These are phyloP conservation scores for Coemansia sp. DNA, from an alignment of 192 early-diverging fungal genomes.

Conservation along the genomic window DNA sequence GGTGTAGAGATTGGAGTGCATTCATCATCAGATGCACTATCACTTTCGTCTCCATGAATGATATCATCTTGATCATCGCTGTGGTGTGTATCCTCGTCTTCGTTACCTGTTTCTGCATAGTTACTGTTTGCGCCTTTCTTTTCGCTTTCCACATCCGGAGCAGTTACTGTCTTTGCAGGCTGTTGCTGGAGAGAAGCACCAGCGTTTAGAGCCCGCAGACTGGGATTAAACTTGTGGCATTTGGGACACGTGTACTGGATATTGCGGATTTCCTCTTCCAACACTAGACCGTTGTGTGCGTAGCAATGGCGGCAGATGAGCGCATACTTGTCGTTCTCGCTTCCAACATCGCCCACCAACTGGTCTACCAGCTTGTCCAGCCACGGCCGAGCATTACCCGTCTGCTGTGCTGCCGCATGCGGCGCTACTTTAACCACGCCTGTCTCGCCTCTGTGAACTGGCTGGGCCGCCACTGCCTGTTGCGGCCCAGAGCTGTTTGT, in stretches of 20 bases:
- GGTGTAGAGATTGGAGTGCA: slow-evolving; percentile 3
- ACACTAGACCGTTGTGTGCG: slow-evolving; percentile 88
- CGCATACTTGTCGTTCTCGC: slow-evolving; percentile 87
- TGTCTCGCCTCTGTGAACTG: background rate
- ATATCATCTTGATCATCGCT: background rate
- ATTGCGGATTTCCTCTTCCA: slow-evolving; percentile 74
- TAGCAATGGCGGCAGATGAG: slow-evolving; percentile 90
- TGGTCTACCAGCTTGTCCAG: slow-evolving; percentile 91
- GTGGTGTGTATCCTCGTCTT: background rate
- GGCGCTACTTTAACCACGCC: slow-evolving; percentile 35
- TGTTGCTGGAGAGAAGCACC: background rate
- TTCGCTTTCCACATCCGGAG: background rate
- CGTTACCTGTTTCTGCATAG: background rate
- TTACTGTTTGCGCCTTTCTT: background rate
- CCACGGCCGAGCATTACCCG: slow-evolving; percentile 60
- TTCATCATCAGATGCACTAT: slow-evolving; percentile 4
- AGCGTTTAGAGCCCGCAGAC: slow-evolving; percentile 22
- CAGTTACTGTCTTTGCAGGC: background rate
- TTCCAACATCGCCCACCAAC: slow-evolving; percentile 83
- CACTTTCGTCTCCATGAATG: background rate
- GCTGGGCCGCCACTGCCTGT: background rate
- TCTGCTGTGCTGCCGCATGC: slow-evolving; percentile 13
- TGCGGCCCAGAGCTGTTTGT: background rate
- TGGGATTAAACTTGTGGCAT: slow-evolving; percentile 55
- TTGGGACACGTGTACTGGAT: slow-evolving; percentile 60